Conservation (phyloP, 371 early-diverging fungal genomes). For the Hamiltosporidium tvaerminnensis region DNA sequence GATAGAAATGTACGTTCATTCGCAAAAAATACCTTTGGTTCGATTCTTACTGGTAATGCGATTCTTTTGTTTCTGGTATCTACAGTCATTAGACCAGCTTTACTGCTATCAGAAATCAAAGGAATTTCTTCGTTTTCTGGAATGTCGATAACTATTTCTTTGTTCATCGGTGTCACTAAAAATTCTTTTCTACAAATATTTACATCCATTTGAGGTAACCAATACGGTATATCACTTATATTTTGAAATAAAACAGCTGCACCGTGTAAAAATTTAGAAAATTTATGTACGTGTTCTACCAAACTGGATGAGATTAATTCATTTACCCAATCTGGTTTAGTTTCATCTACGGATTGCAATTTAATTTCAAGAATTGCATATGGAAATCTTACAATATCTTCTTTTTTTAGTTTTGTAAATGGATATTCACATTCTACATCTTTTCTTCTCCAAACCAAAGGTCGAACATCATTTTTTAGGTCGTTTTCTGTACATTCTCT, state of each 20-base stretch:
- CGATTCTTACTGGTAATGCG: slow-evolving; percentile 60
- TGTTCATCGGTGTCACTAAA: slow-evolving; percentile 1
- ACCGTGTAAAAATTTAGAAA: slow-evolving; percentile 93
- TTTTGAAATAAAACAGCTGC: slow-evolving; percentile 72
- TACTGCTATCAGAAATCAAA: slow-evolving; percentile 1
- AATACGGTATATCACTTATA: slow-evolving; percentile 79
- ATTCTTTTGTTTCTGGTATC: slow-evolving; percentile 29
- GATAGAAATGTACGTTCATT: slow-evolving; percentile 94
- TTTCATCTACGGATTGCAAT: slow-evolving; percentile 69
- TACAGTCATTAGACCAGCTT: neutral
- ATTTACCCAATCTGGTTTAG: slow-evolving; percentile 77
- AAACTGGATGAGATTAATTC: slow-evolving; percentile 71
- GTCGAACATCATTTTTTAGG: slow-evolving; percentile 6
- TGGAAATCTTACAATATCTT: slow-evolving; percentile 73
- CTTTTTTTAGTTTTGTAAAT: slow-evolving; percentile 62
- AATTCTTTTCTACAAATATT: slow-evolving; percentile 34
- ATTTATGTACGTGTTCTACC: slow-evolving; percentile 85
- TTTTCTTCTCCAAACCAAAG: slow-evolving; percentile 65
- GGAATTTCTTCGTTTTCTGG: slow-evolving; percentile 46
- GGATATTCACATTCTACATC: slow-evolving; percentile 73
- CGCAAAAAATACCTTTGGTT: slow-evolving; percentile 96
- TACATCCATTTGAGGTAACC: slow-evolving; percentile 75
- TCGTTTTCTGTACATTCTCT: slow-evolving; percentile 69
- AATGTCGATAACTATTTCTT: slow-evolving; percentile 58
- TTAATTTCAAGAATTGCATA: slow-evolving; percentile 95